Percentiles rank a stretch among this genome's conserved stretches.
phyloP scores from a whole-genome alignment of 2,329 filamentous ascomycete genomes.

The Plenodomus lindquistii region DNA sequence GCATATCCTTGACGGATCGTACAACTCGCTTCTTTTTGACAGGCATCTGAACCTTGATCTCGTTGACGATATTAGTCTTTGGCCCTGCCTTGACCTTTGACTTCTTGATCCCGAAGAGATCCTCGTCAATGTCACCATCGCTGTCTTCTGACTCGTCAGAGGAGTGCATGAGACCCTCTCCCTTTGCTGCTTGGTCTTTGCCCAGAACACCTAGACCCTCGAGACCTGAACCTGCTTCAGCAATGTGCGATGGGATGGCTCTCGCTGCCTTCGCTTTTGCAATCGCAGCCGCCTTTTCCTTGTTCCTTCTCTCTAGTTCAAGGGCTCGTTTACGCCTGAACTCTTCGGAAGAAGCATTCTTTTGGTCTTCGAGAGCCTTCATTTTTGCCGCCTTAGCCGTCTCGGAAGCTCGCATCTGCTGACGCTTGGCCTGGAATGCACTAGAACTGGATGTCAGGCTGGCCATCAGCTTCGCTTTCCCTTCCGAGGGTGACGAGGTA shows the following conservation, averaged over 20 bases:
- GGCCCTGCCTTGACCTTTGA: slow-evolving; percentile 49
- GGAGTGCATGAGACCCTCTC: slow-evolving; percentile 88
- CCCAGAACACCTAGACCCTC: slow-evolving; percentile 72
- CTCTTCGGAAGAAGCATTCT: slow-evolving; percentile 42
- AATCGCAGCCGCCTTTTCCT: slow-evolving; percentile 71
- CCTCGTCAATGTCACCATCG: slow-evolving; percentile 62
- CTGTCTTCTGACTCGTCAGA: slow-evolving; percentile 69
- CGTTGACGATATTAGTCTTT: slow-evolving; percentile 44
- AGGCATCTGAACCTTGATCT: slow-evolving; percentile 60
- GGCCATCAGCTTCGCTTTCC: slow-evolving; percentile 35
- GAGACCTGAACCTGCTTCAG: slow-evolving; percentile 78
- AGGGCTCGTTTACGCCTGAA: slow-evolving; percentile 75
- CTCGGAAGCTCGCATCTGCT: slow-evolving; percentile 26
- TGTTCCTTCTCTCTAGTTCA: slow-evolving; percentile 74
- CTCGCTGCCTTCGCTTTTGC: slow-evolving; percentile 66
- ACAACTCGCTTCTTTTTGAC: slow-evolving; percentile 82
- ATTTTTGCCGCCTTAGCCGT: slow-evolving; percentile 29
- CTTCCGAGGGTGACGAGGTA: slow-evolving; percentile 20
- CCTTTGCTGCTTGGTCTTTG: slow-evolving; percentile 75
- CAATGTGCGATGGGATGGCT: slow-evolving; percentile 59
- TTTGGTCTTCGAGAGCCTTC: slow-evolving; percentile 30
- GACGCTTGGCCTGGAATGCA: slow-evolving; percentile 34
- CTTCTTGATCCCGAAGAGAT: slow-evolving; percentile 64
- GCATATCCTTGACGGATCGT: slow-evolving; percentile 89
- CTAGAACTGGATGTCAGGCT: slow-evolving; percentile 32